Base-by-base conservation (phyloP, 805 yeast species). In the Vanderwaltozyma tropicalis region DNA sequence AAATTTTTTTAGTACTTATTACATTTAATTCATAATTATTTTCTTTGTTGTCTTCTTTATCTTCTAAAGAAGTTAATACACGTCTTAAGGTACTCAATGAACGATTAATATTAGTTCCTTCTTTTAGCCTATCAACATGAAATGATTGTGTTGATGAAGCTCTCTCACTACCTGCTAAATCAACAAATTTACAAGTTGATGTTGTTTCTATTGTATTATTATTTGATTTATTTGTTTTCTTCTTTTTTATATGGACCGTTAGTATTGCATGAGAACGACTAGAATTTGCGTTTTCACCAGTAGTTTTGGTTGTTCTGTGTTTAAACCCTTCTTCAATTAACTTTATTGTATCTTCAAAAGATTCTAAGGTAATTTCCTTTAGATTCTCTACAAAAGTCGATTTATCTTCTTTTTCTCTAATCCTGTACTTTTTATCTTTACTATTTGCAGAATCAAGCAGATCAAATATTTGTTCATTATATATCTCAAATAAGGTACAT, bases 121-220 rank as follows among this genome's bases (percentile, higher is more conserved):
- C 98, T 45, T 74, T 72, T 20, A 82, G 89, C 0, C 96, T 88
- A 57, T 92, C 98, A 0, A 95, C 95, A 1, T 73, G 70, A 0
- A 76, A 89, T 49, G 78, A 81, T 0, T 95, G 80, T n/a, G 97
- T 45, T 73, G 72, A 68, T 6, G 77, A 57, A 12, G 87, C 64
- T 40, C 97, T 67, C 62, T 89, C 98, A 0, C 95, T 84, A 2
- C 98, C 98, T 0, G 98, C 98, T 38, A 89, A 66, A 60, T 89
- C 98, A 34, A 92, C 76, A 37, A 89, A 63, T 88, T 86, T 71
- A 28, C 64, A 59, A n/a, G 59, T 62, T 22, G 57, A 59, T 12
- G 45, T 43, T 6, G 66, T 69, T 11, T 66, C 59, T 0, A 52
- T 44, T 10, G 63, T 37, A 52, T 70, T 72, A 2, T 67, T 63